These are phyloP conservation scores for Clarireedia homoeocarpa DNA, from an alignment of 2,329 filamentous ascomycete genomes.

Conservation along the genomic window DNA sequence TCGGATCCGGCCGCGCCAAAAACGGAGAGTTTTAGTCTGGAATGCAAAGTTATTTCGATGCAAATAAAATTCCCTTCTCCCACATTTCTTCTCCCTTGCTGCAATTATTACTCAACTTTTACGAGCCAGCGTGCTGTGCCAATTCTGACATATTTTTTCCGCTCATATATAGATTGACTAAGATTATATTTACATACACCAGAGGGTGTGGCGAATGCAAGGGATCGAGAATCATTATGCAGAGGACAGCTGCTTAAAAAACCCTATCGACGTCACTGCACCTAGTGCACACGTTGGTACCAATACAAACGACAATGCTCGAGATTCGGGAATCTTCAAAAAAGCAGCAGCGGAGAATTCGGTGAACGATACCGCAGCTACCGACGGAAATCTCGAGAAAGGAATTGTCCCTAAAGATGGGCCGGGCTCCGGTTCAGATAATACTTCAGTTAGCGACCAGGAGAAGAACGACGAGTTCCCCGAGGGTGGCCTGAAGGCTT, in stretches of 20 bases:
- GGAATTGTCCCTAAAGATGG: slow-evolving; percentile 7
- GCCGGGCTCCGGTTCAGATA: slow-evolving; percentile 10
- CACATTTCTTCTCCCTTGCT: no score
- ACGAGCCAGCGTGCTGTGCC: no score
- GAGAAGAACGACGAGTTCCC: slow-evolving; percentile 42
- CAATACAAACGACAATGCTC: neutral
- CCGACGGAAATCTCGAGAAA: slow-evolving; percentile 7
- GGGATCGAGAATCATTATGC: slow-evolving; percentile 2
- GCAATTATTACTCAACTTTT: no score
- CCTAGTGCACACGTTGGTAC: neutral
- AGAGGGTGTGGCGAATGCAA: slow-evolving; percentile 6
- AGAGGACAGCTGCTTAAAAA: slow-evolving; percentile 12
- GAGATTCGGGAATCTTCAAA: neutral
- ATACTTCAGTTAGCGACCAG: slow-evolving; percentile 8
- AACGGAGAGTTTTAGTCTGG: no score
- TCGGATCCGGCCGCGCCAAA: no score
- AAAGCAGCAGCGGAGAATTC: neutral
- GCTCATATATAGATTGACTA: no score
- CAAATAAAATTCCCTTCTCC: no score
- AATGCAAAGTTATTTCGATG: no score
- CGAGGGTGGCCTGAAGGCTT: slow-evolving; percentile 56
- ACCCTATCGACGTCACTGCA: slow-evolving; percentile 2
- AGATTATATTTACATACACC: neutral
- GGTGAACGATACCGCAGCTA: neutral
- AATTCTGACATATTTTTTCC: no score